These are phyloP conservation scores for Lentinula sp. DNA, from an alignment of 768 basidiomycete species.

Conservation along the genomic window DNA sequence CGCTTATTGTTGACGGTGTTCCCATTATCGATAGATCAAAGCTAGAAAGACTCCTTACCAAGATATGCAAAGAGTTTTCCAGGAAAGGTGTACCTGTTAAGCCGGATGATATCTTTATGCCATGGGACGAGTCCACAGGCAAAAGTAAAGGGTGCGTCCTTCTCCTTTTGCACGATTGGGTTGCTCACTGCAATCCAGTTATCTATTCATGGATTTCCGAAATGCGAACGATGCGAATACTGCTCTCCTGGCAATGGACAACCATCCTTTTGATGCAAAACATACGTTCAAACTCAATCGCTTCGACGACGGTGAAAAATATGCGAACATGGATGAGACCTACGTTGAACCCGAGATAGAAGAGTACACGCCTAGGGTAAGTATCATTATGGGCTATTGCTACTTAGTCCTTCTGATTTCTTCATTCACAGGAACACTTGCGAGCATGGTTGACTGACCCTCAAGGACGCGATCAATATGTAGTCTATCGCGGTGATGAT, in stretches of 20 bases:
- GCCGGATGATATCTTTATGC: slow-evolving; percentile 74
- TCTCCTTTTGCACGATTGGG: neutral
- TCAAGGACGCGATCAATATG: slow-evolving; percentile 92
- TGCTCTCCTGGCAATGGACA: slow-evolving; percentile 62
- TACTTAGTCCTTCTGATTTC: neutral
- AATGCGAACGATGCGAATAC: slow-evolving; percentile 63
- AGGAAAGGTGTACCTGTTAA: slow-evolving; percentile 76
- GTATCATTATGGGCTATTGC: slow-evolving; percentile 5
- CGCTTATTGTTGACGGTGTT: slow-evolving; percentile 88
- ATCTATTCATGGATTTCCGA: slow-evolving; percentile 76
- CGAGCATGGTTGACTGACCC: slow-evolving; percentile 92
- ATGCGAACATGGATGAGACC: slow-evolving; percentile 67
- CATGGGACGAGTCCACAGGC: slow-evolving; percentile 77
- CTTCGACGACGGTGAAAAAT: slow-evolving; percentile 87
- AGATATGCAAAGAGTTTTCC: slow-evolving; percentile 78
- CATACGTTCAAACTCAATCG: slow-evolving; percentile 82
- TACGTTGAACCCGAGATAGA: slow-evolving; percentile 71
- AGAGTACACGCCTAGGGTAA: slow-evolving; percentile 70
- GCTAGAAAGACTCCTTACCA: slow-evolving; percentile 73
- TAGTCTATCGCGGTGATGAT: slow-evolving; percentile 89
- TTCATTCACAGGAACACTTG: slow-evolving; percentile 72
- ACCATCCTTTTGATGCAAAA: slow-evolving; percentile 80
- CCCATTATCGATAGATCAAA: slow-evolving; percentile 87
- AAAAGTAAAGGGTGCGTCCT: slow-evolving; percentile 85
- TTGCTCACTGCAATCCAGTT: slow-evolving; percentile 36